phyloP scores from a whole-genome alignment of 208 protist genomes.

The Trypanosoma theileri region DNA sequence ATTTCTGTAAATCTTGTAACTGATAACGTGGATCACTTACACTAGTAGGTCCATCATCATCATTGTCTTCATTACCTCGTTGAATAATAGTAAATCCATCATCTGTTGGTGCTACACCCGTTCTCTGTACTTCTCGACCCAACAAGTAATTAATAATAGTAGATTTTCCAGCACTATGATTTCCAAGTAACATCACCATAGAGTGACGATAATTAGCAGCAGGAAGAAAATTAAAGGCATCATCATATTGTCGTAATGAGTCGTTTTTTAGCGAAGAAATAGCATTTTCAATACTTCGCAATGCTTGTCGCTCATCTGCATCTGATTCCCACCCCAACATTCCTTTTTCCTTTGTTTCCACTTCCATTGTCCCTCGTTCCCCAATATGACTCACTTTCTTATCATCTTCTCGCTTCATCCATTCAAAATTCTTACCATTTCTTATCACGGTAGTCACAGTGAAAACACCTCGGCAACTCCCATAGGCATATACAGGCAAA shows the following conservation, averaged over 20 bases:
- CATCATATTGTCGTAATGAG: constrained; percentile 40
- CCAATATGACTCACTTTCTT: constrained; percentile 1
- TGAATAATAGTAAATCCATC: constrained; percentile 89
- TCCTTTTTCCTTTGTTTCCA: background rate
- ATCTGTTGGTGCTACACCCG: constrained; percentile 88
- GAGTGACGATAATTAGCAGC: constrained; percentile 40
- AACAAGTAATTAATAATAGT: constrained; percentile 89
- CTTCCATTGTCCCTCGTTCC: background rate
- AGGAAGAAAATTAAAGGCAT: constrained; percentile 43
- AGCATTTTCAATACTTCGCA: constrained; percentile 32
- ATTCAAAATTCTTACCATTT: background rate
- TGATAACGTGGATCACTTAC: constrained; percentile 72
- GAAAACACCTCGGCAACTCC: too few species aligned
- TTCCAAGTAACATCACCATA: constrained; percentile 91
- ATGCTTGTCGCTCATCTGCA: background rate
- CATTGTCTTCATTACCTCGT: constrained; percentile 52
- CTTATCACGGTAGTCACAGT: too few species aligned
- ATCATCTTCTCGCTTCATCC: background rate
- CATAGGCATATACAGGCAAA: too few species aligned
- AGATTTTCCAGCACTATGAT: constrained; percentile 91
- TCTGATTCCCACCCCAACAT: background rate
- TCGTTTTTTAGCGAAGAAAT: constrained; percentile 32
- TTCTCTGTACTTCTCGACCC: constrained; percentile 75
- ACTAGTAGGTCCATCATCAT: constrained; percentile 77
- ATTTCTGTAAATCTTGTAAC: constrained; percentile 71